phyloP scores from a whole-genome alignment of 441 rosid species.

The Lepidium campestre region DNA sequence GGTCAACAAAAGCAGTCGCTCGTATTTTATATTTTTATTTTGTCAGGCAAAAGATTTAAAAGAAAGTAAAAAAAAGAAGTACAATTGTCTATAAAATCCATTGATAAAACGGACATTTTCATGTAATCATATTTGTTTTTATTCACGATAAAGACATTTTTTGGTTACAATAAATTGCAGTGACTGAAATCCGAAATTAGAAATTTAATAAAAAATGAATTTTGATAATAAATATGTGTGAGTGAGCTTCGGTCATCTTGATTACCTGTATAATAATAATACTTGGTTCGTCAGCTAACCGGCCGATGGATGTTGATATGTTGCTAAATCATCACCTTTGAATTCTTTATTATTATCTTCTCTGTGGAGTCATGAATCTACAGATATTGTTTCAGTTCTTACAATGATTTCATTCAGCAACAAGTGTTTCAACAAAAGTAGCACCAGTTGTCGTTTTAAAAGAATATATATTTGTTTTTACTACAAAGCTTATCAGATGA shows the following conservation, averaged over 20 bases:
- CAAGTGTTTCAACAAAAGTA: not conserved
- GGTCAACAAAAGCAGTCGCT: conserved; percentile 14
- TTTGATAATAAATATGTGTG: not conserved
- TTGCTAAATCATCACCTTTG: conserved; percentile 3
- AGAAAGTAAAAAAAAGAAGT: not conserved
- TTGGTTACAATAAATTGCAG: not conserved
- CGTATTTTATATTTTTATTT: not conserved
- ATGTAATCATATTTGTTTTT: not conserved
- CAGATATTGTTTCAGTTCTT: not conserved
- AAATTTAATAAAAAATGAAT: not conserved
- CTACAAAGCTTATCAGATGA: no score
- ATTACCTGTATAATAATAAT: not conserved
- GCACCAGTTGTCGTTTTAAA: no score
- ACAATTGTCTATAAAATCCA: not conserved
- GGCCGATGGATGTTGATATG: conserved; percentile 25
- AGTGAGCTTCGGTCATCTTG: conserved; percentile 9
- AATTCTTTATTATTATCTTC: conserved; percentile 14
- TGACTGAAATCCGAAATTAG: not conserved
- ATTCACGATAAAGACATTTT: not conserved
- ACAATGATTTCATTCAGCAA: not conserved
- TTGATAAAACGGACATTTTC: not conserved
- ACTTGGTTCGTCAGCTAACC: conserved; percentile 16
- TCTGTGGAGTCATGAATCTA: not conserved
- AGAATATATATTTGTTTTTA: no score
- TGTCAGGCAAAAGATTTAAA: not conserved